These are phyloP conservation scores for Fragilariopsis cylindrus DNA, from an alignment of 108 stramenopile genomes.

Conservation along the genomic window DNA sequence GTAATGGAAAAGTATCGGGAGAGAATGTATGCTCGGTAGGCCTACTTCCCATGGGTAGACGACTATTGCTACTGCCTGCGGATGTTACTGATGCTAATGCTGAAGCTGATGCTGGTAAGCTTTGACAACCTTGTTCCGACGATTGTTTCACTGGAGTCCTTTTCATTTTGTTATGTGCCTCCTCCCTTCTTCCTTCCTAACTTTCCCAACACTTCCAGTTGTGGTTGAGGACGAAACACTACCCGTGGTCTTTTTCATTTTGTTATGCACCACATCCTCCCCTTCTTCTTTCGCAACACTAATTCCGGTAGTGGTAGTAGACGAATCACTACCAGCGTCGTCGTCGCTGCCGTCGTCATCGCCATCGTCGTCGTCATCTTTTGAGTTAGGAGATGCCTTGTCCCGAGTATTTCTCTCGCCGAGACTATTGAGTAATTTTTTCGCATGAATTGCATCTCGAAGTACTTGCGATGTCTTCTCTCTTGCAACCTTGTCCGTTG, in stretches of 20 bases:
- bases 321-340: neutral
- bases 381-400: neutral
- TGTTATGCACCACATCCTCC: neutral
- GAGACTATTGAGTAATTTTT: neutral
- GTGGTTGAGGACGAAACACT: too few relatives aligned
- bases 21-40: neutral
- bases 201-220: neutral
- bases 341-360: neutral
- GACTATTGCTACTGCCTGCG: neutral
- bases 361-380: neutral
- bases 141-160: constrained; percentile 3
- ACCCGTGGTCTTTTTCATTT: neutral
- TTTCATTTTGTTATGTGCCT: neutral
- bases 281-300: neutral
- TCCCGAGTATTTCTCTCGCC: neutral
- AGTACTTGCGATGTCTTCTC: constrained; percentile 80
- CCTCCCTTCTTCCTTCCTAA: neutral
- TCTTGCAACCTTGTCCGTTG: constrained; percentile 58
- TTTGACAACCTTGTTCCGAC: neutral
- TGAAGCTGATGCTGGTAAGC: too few relatives aligned
- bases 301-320: neutral
- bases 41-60: neutral
- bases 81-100: neutral
- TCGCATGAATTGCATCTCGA: constrained; percentile 67
- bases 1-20: neutral